These are phyloP conservation scores for Aspergillus chevalieri DNA, from an alignment of 2,329 filamentous ascomycete genomes.

Conservation along the genomic window DNA sequence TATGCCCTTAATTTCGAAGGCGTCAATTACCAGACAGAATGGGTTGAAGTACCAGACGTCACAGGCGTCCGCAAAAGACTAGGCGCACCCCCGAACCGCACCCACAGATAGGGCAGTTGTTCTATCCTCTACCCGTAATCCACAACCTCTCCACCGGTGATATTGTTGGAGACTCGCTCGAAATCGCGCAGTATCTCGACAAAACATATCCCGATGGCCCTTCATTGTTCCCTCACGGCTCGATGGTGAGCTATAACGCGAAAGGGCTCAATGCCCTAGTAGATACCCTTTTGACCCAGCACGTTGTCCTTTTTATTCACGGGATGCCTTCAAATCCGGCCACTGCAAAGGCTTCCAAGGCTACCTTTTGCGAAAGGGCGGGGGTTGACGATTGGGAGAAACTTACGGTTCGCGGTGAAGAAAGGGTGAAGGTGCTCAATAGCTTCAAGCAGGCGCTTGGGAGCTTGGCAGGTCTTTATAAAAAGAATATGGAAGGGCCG, in stretches of 20 bases:
- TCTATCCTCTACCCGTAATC: background rate
- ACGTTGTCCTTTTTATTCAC: constrained; percentile 1
- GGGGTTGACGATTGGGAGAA: constrained; percentile 5
- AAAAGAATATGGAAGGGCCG: constrained; percentile 36
- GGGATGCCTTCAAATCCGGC: constrained; percentile 6
- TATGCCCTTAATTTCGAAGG: constrained; percentile 11
- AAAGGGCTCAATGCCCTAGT: constrained; percentile 6
- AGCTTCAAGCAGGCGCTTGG: constrained; percentile 41
- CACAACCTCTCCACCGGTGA: background rate
- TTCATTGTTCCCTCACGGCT: background rate
- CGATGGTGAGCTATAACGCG: constrained; percentile 5
- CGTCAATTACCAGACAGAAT: constrained; percentile 7
- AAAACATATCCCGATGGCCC: background rate
- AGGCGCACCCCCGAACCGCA: constrained; percentile 1
- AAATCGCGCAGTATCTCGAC: background rate
- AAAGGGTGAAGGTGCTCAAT: constrained; percentile 31
- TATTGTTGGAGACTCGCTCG: background rate
- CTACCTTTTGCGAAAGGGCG: constrained; percentile 3
- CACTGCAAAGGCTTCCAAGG: constrained; percentile 5
- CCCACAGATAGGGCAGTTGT: background rate
- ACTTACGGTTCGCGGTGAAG: constrained; percentile 34
- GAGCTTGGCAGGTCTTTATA: constrained; percentile 40
- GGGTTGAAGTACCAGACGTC: constrained; percentile 12
- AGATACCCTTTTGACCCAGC: constrained; percentile 6
- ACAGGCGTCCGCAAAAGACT: constrained; percentile 5